Evolutionary conservation across 148 eudicot genomes (phyloP).

Genomic region (Limonium bicolor): DNA sequence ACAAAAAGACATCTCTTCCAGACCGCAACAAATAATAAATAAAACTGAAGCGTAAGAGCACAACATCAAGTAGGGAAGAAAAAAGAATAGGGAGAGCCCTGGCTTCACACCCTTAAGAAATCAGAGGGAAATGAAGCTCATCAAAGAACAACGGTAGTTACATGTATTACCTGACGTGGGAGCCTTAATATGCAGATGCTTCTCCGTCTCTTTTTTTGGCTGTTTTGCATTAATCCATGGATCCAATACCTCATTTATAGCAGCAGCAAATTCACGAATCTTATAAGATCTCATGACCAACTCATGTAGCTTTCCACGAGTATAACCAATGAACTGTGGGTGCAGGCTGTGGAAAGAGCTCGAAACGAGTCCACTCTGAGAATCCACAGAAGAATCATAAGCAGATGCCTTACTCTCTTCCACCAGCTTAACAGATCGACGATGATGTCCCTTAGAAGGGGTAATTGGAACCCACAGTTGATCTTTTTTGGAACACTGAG

Average conservation of each 20-base stretch:
- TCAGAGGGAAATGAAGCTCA: too few species aligned
- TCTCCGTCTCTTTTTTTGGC: slow-evolving; percentile 84
- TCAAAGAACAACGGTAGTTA: too few species aligned
- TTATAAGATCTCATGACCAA: slow-evolving; percentile 84
- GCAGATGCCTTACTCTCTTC: slow-evolving; percentile 16
- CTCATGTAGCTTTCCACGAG: slow-evolving; percentile 94
- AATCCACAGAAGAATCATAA: slow-evolving; percentile 15
- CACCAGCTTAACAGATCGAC: slow-evolving; percentile 12
- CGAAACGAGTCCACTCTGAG: slow-evolving; percentile 13
- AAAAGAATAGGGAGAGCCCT: too few species aligned
- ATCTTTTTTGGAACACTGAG: slow-evolving; percentile 81
- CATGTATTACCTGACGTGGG: too few species aligned
- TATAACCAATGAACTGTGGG: slow-evolving; percentile 88
- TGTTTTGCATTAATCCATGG: slow-evolving; percentile 88
- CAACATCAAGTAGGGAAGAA: too few species aligned
- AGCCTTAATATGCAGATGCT: slow-evolving; percentile 23
- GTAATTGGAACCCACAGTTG: slow-evolving; percentile 78
- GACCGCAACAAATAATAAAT: too few species aligned
- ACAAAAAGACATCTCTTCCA: too few species aligned
- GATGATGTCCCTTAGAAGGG: slow-evolving; percentile 19
- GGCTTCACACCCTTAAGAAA: too few species aligned
- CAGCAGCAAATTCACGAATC: slow-evolving; percentile 93
- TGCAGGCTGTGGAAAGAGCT: slow-evolving; percentile 54
- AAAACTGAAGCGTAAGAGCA: too few species aligned
- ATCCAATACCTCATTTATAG: slow-evolving; percentile 85